Evolutionary conservation across 2,329 filamentous ascomycete genomes (phyloP).

Genomic region (Nemania sp.): DNA sequence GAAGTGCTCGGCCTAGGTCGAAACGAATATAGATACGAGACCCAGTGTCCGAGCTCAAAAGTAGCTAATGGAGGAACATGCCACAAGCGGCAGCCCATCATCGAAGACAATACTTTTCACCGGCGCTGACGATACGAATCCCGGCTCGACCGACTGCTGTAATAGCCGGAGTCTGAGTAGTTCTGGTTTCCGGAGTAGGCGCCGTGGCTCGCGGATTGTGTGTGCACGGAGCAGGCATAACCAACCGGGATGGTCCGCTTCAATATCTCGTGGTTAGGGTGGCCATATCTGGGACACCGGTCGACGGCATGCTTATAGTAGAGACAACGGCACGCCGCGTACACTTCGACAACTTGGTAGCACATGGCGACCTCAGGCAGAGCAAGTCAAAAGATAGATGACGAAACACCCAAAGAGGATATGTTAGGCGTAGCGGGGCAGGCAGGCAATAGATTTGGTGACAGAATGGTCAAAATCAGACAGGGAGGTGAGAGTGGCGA

Average conservation of each 20-base stretch:
- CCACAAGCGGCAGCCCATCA: slow-evolving; percentile 49
- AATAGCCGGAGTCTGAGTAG: slow-evolving; percentile 60
- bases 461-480: slow-evolving; percentile 1
- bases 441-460: background rate
- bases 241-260: slow-evolving; percentile 81
- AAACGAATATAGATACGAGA: slow-evolving; percentile 54
- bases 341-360: slow-evolving; percentile 82
- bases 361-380: slow-evolving; percentile 63
- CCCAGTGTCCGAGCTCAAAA: slow-evolving; percentile 52
- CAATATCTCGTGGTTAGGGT: slow-evolving; percentile 70
- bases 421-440: too few species aligned
- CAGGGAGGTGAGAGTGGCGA: slow-evolving; percentile 2
- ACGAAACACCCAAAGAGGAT: too few species aligned
- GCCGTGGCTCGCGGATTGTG: slow-evolving; percentile 41
- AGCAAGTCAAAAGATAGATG: slow-evolving; percentile 33
- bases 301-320: slow-evolving; percentile 89
- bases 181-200: slow-evolving; percentile 45
- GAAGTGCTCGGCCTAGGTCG: slow-evolving; percentile 38
- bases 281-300: slow-evolving; percentile 75
- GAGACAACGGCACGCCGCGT: slow-evolving; percentile 82
- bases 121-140: slow-evolving; percentile 47
- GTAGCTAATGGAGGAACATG: slow-evolving; percentile 45
- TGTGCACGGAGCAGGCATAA: slow-evolving; percentile 70
- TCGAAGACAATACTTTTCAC: slow-evolving; percentile 59
- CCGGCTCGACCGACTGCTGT: slow-evolving; percentile 52